A percentile compares a stretch with the other conserved stretches of the same genome.
phyloP scores from a whole-genome alignment of 352 stramenopile genomes.

The Phytophthora pseudosyringae region DNA sequence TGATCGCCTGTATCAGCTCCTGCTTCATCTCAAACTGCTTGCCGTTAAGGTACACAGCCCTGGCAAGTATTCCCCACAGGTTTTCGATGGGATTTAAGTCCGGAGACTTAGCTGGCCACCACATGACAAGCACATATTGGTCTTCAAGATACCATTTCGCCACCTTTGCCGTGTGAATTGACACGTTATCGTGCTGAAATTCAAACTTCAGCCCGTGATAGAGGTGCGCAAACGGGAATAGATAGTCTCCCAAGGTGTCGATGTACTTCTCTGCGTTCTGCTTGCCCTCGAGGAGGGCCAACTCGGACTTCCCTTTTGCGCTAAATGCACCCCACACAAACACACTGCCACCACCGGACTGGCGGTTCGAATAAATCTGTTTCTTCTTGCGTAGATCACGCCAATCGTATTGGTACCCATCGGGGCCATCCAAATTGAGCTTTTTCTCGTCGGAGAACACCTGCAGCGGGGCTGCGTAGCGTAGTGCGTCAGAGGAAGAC shows the following conservation, averaged over 20 bases:
- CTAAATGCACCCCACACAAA: too few species aligned
- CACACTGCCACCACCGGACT: too few species aligned
- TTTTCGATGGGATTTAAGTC: slow-evolving; percentile 12
- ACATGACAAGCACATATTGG: neutral
- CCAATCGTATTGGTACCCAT: too few species aligned
- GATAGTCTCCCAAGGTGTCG: slow-evolving; percentile 6
- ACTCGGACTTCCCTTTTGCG: too few species aligned
- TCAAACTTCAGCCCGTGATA: slow-evolving; percentile 6
- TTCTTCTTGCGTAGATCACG: too few species aligned
- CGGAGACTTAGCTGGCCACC: slow-evolving; percentile 3
- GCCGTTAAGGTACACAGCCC: slow-evolving; percentile 18
- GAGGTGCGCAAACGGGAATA: slow-evolving; percentile 9
- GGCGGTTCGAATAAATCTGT: too few species aligned
- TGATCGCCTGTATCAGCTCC: too few species aligned
- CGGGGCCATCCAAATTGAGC: too few species aligned
- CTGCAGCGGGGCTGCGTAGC: too few species aligned
- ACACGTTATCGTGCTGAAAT: slow-evolving; percentile 8
- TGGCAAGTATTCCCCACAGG: neutral
- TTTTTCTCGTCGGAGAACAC: too few species aligned
- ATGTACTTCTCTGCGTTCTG: neutral
- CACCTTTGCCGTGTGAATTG: slow-evolving; percentile 5
- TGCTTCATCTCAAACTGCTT: slow-evolving; percentile 4
- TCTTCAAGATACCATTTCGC: slow-evolving; percentile 6
- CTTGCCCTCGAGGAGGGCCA: too few species aligned
- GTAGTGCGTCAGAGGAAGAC: too few species aligned